These are phyloP conservation scores for Ormosia semicastrata DNA, from an alignment of 306 rosid species.

Conservation along the genomic window DNA sequence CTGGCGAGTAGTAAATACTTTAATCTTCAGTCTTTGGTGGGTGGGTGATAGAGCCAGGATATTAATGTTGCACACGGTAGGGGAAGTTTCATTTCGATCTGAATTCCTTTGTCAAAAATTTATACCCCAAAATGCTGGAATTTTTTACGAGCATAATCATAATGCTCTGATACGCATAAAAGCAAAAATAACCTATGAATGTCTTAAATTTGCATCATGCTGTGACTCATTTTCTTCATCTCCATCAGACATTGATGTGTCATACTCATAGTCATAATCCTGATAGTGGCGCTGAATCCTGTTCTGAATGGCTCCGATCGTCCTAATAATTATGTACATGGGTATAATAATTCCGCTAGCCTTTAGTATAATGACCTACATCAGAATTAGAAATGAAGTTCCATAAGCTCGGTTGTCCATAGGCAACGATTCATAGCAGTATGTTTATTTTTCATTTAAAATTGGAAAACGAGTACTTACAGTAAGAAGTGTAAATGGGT, in stretches of 20 bases:
- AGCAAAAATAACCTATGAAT: slow-evolving; percentile 22
- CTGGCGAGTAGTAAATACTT: neutral
- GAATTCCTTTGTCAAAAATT: slow-evolving; percentile 17
- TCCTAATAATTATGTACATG: slow-evolving; percentile 61
- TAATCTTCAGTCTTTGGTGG: neutral
- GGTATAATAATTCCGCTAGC: slow-evolving; percentile 81
- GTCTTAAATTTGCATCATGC: slow-evolving; percentile 34
- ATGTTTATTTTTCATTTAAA: neutral
- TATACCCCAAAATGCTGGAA: slow-evolving; percentile 15
- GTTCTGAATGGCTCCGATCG: slow-evolving; percentile 53
- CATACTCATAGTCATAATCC: slow-evolving; percentile 50
- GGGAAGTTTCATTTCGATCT: neutral
- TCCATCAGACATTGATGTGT: slow-evolving; percentile 30
- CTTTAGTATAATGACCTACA: slow-evolving; percentile 56
- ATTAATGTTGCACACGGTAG: neutral
- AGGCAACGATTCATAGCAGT: neutral
- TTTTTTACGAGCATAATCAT: slow-evolving; percentile 38
- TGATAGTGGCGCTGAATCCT: slow-evolving; percentile 33
- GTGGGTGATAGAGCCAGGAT: slow-evolving; percentile 25
- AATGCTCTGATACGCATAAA: slow-evolving; percentile 34
- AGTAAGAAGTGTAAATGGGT: slow-evolving; percentile 76
- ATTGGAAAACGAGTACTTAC: slow-evolving; percentile 42
- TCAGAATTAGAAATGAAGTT: neutral
- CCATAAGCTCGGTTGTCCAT: neutral
- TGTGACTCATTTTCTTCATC: slow-evolving; percentile 37